A percentile compares a stretch with the other conserved stretches of the same genome.
Conservation (phyloP, 305 asterid genomes). For the Solanum hybrid region DNA sequence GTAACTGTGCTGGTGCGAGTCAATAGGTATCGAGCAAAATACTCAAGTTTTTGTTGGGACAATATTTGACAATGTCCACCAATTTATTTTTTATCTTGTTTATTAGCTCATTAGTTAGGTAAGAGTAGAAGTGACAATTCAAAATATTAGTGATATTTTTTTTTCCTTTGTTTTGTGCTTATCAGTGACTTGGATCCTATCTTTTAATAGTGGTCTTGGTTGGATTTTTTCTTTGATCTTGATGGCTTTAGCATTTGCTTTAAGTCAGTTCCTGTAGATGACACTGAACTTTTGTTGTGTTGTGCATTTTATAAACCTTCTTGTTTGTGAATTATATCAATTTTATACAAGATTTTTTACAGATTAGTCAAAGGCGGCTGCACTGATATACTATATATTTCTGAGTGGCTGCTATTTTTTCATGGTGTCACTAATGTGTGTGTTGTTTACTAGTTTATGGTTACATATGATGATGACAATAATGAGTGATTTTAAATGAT, state of each 20-base stretch:
- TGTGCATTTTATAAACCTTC: neutral
- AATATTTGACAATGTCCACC: neutral
- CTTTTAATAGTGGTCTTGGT: neutral
- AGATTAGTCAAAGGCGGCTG: constrained; percentile 2
- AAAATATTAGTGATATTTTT: neutral
- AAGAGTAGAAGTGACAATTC: neutral
- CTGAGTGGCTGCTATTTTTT: neutral
- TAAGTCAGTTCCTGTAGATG: constrained; percentile 1
- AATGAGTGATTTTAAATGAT: neutral
- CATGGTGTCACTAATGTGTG: neutral
- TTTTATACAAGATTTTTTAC: neutral
- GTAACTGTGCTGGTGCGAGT: neutral
- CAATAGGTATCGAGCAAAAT: neutral
- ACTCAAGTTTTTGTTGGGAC: neutral
- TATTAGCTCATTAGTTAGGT: constrained; percentile 2
- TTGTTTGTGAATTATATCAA: neutral
- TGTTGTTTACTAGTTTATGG: neutral
- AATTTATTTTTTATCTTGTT: neutral
- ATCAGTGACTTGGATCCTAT: constrained; percentile 1
- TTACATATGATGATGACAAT: neutral
- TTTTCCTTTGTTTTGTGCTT: neutral
- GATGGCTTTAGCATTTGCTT: neutral
- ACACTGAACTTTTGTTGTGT: neutral
- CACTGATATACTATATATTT: neutral
- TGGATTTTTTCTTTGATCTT: neutral